Evolutionary conservation across 768 basidiomycete genomes (phyloP).

Genomic region (Stropharia rugosoannulata): DNA sequence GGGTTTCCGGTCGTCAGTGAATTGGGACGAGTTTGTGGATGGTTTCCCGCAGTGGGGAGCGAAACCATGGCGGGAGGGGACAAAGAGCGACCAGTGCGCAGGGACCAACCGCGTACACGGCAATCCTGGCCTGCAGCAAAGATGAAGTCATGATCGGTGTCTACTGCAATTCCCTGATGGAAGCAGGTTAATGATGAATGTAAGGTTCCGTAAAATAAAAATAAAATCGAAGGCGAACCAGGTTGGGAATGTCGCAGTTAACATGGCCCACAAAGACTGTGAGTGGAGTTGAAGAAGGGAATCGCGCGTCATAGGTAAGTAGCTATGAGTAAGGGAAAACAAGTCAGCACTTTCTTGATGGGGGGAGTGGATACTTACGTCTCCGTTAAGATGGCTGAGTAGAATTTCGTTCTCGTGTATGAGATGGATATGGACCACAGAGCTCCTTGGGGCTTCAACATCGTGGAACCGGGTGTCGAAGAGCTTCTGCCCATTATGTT

Average conservation of each 20-base stretch:
- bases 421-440: slow-evolving; percentile 53
- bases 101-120: slow-evolving; percentile 67
- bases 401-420: slow-evolving; percentile 54
- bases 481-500: slow-evolving; percentile 35
- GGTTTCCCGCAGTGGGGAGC: no score
- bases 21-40: neutral
- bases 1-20: slow-evolving; percentile 20
- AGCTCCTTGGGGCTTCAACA: slow-evolving; percentile 27
- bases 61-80: slow-evolving; percentile 9
- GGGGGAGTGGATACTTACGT: slow-evolving; percentile 36
- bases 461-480: slow-evolving; percentile 34
- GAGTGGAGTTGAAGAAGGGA: slow-evolving; percentile 40
- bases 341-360: neutral
- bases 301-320: slow-evolving; percentile 63
- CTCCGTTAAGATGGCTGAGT: slow-evolving; percentile 57
- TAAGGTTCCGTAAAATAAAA: neutral
- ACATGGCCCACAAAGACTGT: slow-evolving; percentile 52
- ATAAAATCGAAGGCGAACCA: slow-evolving; percentile 50
- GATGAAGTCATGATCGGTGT: slow-evolving; percentile 55
- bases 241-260: slow-evolving; percentile 48
- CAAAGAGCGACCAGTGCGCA: slow-evolving; percentile 50
- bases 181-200: neutral
- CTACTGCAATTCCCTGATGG: slow-evolving; percentile 58
- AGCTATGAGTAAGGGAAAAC: slow-evolving; percentile 38
- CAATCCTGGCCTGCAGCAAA: slow-evolving; percentile 71